phyloP scores from a whole-genome alignment of 305 asterid species.

The Fraxinus paxiana region DNA sequence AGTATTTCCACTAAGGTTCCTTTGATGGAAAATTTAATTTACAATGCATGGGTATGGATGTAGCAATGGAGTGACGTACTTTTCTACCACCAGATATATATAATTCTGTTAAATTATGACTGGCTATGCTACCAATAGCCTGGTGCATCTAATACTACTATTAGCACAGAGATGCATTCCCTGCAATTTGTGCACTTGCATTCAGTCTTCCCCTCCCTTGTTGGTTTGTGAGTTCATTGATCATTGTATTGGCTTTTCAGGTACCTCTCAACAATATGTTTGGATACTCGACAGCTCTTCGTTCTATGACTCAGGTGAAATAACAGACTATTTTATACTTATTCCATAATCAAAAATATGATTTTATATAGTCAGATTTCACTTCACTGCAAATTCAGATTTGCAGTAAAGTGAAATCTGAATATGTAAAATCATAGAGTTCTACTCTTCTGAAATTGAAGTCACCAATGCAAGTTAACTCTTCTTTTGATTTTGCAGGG shows the following conservation, averaged over 20 bases:
- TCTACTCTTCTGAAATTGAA: neutral
- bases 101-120: neutral
- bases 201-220: neutral
- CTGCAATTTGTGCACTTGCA: neutral
- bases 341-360: neutral
- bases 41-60: neutral
- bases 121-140: neutral
- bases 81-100: neutral
- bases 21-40: neutral
- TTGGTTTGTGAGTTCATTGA: neutral
- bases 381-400: neutral
- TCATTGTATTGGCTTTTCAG: constrained; percentile 38
- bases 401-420: neutral
- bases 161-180: neutral
- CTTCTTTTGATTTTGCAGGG: constrained; percentile 44
- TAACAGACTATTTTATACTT: neutral
- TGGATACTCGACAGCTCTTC: constrained; percentile 92
- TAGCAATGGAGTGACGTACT: neutral
- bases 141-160: neutral
- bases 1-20: neutral
- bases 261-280: constrained; percentile 99
- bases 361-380: neutral
- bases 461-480: neutral
- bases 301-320: constrained; percentile 96
- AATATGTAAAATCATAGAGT: neutral